Conservation (phyloP, 1,139 yeast species). For the Casaregolazyma suthepensis region DNA sequence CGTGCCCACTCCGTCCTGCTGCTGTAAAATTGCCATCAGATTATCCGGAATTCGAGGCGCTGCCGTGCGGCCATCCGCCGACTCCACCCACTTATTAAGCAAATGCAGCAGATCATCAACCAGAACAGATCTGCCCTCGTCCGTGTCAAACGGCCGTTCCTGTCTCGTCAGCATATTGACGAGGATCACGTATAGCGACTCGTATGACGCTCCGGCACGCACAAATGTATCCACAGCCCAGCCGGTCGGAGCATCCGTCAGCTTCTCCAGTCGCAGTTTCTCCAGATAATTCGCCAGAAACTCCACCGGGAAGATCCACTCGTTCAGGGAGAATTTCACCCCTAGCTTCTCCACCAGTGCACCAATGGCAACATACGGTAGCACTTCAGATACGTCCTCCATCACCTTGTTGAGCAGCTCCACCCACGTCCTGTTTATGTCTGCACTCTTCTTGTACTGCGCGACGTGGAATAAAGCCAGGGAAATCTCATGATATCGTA, state of each 20-base stretch:
- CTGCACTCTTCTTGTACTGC: slow-evolving; percentile 44
- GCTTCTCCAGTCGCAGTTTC: slow-evolving; percentile 34
- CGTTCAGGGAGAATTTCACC: slow-evolving; percentile 46
- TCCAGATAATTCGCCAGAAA: slow-evolving; percentile 56
- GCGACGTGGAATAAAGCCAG: slow-evolving; percentile 73
- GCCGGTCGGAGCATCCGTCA: slow-evolving; percentile 44
- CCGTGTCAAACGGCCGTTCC: slow-evolving; percentile 32
- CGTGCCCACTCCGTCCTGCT: not conserved
- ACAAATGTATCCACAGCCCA: slow-evolving; percentile 63
- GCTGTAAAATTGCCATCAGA: not conserved
- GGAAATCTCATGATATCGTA: slow-evolving; percentile 81
- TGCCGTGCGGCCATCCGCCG: slow-evolving; percentile 8
- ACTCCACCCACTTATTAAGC: slow-evolving; percentile 23
- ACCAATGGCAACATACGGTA: slow-evolving; percentile 32
- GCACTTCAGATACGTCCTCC: slow-evolving; percentile 27
- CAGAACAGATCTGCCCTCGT: slow-evolving; percentile 20
- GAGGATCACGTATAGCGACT: slow-evolving; percentile 60
- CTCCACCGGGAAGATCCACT: slow-evolving; percentile 75
- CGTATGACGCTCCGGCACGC: slow-evolving; percentile 69
- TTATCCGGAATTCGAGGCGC: not conserved
- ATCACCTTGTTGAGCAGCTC: slow-evolving; percentile 25
- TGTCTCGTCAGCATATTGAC: slow-evolving; percentile 57
- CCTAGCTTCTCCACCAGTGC: slow-evolving; percentile 44
- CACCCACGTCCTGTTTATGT: slow-evolving; percentile 35
- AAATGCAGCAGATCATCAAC: slow-evolving; percentile 27